A percentile compares a stretch with the other conserved stretches of the same genome.
Conservation (phyloP, 2,329 filamentous ascomycete species). For the Neopestalotiopsis rosae region DNA sequence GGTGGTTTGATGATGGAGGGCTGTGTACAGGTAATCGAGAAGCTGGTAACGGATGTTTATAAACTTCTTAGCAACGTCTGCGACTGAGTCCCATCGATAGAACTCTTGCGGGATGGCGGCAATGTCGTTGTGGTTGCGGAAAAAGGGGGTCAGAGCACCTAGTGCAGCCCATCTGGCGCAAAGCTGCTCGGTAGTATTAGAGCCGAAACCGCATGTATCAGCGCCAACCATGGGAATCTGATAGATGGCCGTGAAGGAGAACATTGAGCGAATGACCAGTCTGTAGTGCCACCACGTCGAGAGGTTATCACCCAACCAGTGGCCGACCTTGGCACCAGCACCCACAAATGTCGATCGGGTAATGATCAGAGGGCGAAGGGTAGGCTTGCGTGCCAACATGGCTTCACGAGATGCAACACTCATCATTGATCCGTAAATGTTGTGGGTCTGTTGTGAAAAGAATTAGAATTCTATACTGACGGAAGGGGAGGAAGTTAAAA, state of each 20-base stretch:
- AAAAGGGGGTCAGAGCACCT: conserved; percentile 77
- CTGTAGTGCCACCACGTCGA: conserved; percentile 65
- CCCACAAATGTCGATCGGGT: conserved; percentile 79
- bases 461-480: background rate
- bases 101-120: conserved; percentile 68
- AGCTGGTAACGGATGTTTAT: conserved; percentile 73
- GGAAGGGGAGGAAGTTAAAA: background rate
- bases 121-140: conserved; percentile 72
- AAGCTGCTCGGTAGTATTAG: conserved; percentile 68
- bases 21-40: conserved; percentile 78
- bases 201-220: conserved; percentile 80
- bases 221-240: conserved; percentile 72
- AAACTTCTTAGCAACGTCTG: conserved; percentile 65
- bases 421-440: conserved; percentile 81
- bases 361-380: conserved; percentile 71
- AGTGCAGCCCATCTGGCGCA: conserved; percentile 79
- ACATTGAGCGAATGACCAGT: conserved; percentile 61
- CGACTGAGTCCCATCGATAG: conserved; percentile 69
- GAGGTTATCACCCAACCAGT: conserved; percentile 67
- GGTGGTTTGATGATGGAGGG: conserved; percentile 63
- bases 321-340: conserved; percentile 66
- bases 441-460: conserved; percentile 59
- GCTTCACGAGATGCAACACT: conserved; percentile 66
- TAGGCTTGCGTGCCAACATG: conserved; percentile 69
- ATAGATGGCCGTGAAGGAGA: conserved; percentile 68